Base-by-base conservation (phyloP, 2,329 filamentous ascomycete genomes). In the Uncinocarpus reesii region DNA sequence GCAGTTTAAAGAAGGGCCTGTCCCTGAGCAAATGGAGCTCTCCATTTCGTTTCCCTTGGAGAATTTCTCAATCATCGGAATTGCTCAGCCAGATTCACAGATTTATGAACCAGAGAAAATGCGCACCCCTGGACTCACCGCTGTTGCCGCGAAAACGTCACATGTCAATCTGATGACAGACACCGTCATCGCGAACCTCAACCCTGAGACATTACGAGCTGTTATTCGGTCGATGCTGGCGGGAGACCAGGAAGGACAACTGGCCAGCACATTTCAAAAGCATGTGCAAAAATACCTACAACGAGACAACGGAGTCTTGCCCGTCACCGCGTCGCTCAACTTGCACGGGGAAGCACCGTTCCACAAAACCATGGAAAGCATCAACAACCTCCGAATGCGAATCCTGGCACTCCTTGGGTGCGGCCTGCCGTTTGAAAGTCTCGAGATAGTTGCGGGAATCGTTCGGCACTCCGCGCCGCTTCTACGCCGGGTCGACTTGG, bases 111-210 rank as follows among this genome's bases (percentile, higher is more conserved):
- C n/a, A n/a, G 26, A 8, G 13, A 36, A 44, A 21, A 45, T 45
- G 42, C 16, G 34, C 11, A 23, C 32, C 18, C 21, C 37, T 37
- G 32, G 34, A 26, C n/a, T 32, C 13, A 31, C 18, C 26, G 13
- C 16, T 16, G 5, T 41, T 18, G 50, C 47, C 13, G 50, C 50
- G 18, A 52, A 46, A 18, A 40, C 48, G 20, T 24, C 50, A n/a
- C 50, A 52, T 26, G 50, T 52, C 50, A 52, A 52, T 36, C 48
- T 52, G 20, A 52, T 52, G 50, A 50, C 48, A 6, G 50, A 52
- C 32, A 52, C 50, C 3, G 28, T 50, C 31, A 50, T 52, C 28
- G 47, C 50, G 15, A 52, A 52, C 26, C 47, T 52, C 34, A 50
- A 37, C 18, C 26, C 50, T 13, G 48, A 52, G 13, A 43, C 37